Conservation (phyloP, 768 basidiomycete species). For the Rhizopogon vinicolor region DNA sequence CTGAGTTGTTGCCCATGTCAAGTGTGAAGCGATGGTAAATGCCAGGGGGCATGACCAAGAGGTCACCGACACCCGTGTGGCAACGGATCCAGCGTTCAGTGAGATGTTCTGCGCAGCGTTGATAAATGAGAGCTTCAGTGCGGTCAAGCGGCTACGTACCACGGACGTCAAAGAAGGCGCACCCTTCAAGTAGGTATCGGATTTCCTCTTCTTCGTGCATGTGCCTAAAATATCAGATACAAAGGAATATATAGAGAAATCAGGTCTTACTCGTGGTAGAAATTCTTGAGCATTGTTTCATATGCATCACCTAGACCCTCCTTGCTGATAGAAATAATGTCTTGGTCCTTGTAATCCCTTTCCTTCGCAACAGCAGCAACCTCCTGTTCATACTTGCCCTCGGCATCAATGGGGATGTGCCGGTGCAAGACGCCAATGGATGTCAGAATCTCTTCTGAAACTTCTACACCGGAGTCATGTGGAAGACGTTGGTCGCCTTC, state of each 20-base stretch:
- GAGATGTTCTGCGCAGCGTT: constrained; percentile 47
- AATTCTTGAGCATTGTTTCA: constrained; percentile 74
- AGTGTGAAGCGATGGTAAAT: constrained; percentile 93
- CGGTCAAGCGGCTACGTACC: constrained; percentile 39
- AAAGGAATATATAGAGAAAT: neutral
- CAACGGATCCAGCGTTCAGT: constrained; percentile 79
- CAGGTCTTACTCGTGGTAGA: constrained; percentile 72
- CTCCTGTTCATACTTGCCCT: constrained; percentile 37
- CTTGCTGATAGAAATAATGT: constrained; percentile 72
- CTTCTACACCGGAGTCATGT: constrained; percentile 66
- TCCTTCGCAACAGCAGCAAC: constrained; percentile 62
- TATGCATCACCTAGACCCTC: constrained; percentile 78
- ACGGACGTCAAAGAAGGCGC: constrained; percentile 89
- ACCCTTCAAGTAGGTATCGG: constrained; percentile 81
- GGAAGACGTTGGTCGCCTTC: constrained; percentile 77
- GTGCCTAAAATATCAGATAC: constrained; percentile 44
- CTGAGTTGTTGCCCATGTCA: constrained; percentile 68
- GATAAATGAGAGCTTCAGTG: neutral
- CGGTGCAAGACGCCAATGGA: constrained; percentile 63
- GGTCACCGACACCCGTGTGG: constrained; percentile 68
- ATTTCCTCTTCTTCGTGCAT: constrained; percentile 98
- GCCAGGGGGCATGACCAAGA: constrained; percentile 81
- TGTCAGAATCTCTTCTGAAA: constrained; percentile 43
- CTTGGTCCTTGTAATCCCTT: constrained; percentile 79
- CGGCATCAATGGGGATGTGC: constrained; percentile 55